Evolutionary conservation across 441 rosid species (phyloP).

Genomic region (Monsonia emarginata): DNA sequence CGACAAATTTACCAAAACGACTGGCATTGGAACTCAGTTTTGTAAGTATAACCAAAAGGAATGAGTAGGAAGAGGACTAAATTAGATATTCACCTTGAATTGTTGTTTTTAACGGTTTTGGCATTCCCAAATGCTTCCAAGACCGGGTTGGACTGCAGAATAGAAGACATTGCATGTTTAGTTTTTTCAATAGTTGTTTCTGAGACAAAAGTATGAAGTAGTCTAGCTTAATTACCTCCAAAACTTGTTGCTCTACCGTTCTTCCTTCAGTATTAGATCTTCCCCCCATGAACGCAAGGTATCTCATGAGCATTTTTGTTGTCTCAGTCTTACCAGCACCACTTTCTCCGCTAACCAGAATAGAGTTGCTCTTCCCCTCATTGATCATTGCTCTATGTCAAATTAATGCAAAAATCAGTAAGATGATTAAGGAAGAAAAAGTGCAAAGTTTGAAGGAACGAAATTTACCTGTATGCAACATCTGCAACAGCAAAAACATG

Average conservation of each 20-base stretch:
- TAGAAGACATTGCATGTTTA: not conserved
- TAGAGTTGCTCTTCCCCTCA: constrained; percentile 94
- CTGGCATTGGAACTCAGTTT: constrained; percentile 32
- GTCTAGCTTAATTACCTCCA: constrained; percentile 63
- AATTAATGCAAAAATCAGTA: constrained; percentile 16
- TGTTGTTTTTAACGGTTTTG: constrained; percentile 92
- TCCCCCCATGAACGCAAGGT: constrained; percentile 95
- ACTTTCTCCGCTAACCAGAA: constrained; percentile 99
- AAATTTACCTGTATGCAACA: constrained; percentile 84
- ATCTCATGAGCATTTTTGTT: constrained; percentile 98
- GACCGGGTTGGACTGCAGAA: constrained; percentile 92
- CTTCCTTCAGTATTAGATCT: constrained; percentile 94
- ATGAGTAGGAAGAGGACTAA: not conserved
- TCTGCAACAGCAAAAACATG: constrained; percentile 98
- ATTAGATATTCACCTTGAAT: constrained; percentile 57
- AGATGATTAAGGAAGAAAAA: too few species aligned
- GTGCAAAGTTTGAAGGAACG: too few species aligned
- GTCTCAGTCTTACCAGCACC: constrained; percentile 99
- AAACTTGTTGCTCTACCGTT: constrained; percentile 97
- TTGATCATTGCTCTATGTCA: constrained; percentile 82
- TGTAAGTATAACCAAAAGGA: constrained; percentile 2
- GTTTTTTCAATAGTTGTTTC: not conserved
- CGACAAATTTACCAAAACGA: constrained; percentile 99
- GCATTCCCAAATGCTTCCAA: constrained; percentile 99
- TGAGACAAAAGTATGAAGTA: not conserved